phyloP scores from a whole-genome alignment of 2,329 filamentous ascomycete genomes.

The Diaporthe sp. region DNA sequence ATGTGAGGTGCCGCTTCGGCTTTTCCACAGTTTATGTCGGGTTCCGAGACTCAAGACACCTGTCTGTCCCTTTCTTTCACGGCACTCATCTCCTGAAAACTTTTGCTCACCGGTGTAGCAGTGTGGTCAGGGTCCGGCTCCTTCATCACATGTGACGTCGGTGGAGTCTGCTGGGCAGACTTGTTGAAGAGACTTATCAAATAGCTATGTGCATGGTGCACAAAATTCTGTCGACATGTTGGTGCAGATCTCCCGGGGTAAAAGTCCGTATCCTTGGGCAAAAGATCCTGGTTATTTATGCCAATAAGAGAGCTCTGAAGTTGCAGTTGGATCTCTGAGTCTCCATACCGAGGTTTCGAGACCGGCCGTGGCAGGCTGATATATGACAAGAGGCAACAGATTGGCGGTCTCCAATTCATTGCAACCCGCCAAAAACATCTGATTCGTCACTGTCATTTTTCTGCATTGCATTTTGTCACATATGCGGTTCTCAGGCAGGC shows the following conservation, averaged over 20 bases:
- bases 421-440: not conserved
- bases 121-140: not conserved
- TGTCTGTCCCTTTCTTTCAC: no score
- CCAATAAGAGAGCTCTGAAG: not conserved
- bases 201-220: not conserved
- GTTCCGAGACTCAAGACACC: not conserved
- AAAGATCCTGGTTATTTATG: not conserved
- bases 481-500: not conserved
- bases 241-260: not conserved
- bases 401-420: not conserved
- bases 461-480: not conserved
- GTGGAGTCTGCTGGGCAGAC: not conserved
- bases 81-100: not conserved
- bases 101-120: not conserved
- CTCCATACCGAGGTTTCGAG: not conserved
- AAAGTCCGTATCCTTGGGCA: not conserved
- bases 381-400: conserved; percentile 2
- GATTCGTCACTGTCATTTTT: not conserved
- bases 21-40: not conserved
- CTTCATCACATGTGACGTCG: not conserved
- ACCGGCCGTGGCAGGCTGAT: not conserved
- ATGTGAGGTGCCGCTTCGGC: no score
- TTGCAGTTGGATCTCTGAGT: not conserved
- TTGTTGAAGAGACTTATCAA: no score
- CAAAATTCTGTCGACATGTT: not conserved